Percentiles rank a stretch among this genome's conserved stretches.
Conservation (phyloP, 257 asterid species). For the Nyctanthes arbortristis region DNA sequence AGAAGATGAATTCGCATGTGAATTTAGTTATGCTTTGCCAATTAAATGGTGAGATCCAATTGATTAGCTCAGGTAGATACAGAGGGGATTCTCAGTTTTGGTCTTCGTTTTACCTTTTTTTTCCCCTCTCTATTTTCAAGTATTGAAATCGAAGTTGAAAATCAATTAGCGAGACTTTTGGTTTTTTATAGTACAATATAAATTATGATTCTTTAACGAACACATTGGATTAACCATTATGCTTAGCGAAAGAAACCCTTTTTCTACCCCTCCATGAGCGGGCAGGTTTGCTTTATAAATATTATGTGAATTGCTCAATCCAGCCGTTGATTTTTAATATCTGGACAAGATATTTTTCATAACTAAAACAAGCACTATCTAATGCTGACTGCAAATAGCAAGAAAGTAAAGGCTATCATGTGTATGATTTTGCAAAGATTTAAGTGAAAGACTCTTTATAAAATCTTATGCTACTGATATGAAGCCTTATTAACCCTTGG, state of each 20-base stretch:
- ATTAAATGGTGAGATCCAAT: background rate
- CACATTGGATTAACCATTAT: background rate
- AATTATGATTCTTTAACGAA: background rate
- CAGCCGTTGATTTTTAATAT: background rate
- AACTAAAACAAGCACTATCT: no score
- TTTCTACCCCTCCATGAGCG: background rate
- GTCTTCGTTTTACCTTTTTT: background rate
- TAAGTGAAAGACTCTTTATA: background rate
- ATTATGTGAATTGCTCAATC: background rate
- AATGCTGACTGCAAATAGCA: background rate
- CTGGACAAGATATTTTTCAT: no score
- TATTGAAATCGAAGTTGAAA: background rate
- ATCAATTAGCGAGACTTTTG: background rate
- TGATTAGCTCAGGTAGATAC: background rate
- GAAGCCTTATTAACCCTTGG: no score
- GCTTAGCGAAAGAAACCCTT: background rate
- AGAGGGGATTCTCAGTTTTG: background rate
- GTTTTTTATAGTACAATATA: background rate
- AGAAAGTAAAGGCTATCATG: no score
- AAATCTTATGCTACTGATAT: no score
- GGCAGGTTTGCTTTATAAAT: background rate
- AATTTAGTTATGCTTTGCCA: background rate
- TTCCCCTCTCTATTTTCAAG: background rate
- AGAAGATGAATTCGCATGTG: background rate
- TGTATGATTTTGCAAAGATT: background rate